Evolutionary conservation across 2,329 filamentous ascomycete species (phyloP), one percentile per base, ranked within the genome.

Genomic region (Trichothecium roseum): DNA sequence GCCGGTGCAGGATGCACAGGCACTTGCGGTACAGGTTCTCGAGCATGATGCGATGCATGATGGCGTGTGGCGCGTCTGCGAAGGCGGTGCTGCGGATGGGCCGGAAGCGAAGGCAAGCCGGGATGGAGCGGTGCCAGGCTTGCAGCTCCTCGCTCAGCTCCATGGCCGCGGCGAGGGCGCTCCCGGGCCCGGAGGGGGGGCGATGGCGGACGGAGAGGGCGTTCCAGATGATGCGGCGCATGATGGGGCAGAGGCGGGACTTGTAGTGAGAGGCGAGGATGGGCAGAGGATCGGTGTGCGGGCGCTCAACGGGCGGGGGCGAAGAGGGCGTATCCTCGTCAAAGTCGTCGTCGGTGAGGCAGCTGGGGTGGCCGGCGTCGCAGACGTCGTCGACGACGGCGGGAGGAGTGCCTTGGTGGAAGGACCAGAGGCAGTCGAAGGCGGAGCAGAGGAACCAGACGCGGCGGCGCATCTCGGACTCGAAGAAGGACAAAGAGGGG

Each of bases 321-420:
- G 69, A 52, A 4, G 58, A 52, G 9, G 49, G 48, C 13, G 57
- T 55, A 15, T 57, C 51, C 45, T 71, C 66, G 43, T 68, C 65
- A 42, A 74, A 70, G 45, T 73, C 69, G 10, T 63, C 57, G 40
- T 74, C 69, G 34, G 51, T 55, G 7, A 70, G 50, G 44, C 69
- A 70, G 7, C 57, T 51, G 8, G 67, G 68, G 14, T 60, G 53
- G 8, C 53, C 56, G 2, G 62, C 64, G 43, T 70, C 68, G 43
- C 58, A 66, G 22, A 63, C 59, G 12, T 60, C 58, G n/a, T 64
- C 56, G 34, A 64, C 56, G 32, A 71, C 57, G 37, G 65, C 63
- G n/a, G 63, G 54, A 2, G 69, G 68, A 47, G 72, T 61, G 8
- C 69, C 67, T n/a, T 69, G 60, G 48, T 72, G 66, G 40, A 66